Percentiles rank a stretch among this genome's conserved stretches.
Conservation (phyloP, 176 grass and related monocot species). For the Leersia perrieri region DNA sequence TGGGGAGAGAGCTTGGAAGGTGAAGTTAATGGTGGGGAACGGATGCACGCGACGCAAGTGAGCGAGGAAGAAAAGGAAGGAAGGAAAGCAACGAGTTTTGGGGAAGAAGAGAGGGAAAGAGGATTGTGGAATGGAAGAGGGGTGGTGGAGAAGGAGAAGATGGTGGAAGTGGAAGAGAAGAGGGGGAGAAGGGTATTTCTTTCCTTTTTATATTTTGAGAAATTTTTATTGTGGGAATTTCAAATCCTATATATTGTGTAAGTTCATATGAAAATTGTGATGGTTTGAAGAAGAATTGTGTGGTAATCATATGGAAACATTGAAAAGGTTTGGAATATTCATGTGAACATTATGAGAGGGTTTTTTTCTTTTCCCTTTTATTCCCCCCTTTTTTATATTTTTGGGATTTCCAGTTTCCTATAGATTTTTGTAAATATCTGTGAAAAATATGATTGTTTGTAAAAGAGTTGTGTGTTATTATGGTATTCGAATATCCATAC, state of each 20-base stretch:
- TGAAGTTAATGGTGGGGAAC: slow-evolving; percentile 1
- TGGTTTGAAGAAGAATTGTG: too few relatives aligned
- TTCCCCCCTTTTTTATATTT: not conserved
- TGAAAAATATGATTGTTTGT: too few relatives aligned
- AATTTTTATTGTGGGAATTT: too few relatives aligned
- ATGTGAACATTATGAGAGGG: too few relatives aligned
- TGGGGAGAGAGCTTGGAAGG: not conserved
- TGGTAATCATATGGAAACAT: too few relatives aligned
- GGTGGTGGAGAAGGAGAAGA: not conserved
- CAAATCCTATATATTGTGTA: too few relatives aligned
- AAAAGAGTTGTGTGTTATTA: not conserved
- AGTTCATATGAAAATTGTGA: too few relatives aligned
- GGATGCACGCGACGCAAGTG: slow-evolving; percentile 40
- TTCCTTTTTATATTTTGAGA: not conserved
- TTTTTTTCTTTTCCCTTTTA: not conserved
- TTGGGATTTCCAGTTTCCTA: too few relatives aligned
- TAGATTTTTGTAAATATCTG: too few relatives aligned
- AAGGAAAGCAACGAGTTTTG: slow-evolving; percentile 38
- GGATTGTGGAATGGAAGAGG: not conserved
- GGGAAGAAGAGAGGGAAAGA: not conserved
- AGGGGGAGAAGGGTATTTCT: not conserved
- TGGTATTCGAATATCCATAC: not conserved
- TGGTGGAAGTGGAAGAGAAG: too few relatives aligned
- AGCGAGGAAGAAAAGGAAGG: slow-evolving; percentile 2
- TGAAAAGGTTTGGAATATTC: too few relatives aligned